Evolutionary conservation across 2,329 filamentous ascomycete species (phyloP).

Genomic region (Sarocladium kiliense): DNA sequence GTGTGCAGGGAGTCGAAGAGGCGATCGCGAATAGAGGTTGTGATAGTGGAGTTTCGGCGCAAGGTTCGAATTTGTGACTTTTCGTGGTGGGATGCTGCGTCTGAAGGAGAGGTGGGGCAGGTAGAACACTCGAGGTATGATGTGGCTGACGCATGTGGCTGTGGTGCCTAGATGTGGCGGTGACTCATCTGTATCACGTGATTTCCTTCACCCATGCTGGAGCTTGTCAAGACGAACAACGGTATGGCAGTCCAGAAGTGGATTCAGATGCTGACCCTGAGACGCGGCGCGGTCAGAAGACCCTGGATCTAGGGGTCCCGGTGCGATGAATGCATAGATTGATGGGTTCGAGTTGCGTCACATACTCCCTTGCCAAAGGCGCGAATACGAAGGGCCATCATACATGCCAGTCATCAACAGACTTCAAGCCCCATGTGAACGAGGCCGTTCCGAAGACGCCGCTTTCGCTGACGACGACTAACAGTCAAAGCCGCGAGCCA

Average conservation of each 20-base stretch:
- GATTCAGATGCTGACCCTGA: background rate
- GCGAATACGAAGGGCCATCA: background rate
- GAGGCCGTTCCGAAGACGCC: background rate
- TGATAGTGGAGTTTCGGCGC: conserved; percentile 33
- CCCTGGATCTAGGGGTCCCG: background rate
- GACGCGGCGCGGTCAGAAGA: background rate
- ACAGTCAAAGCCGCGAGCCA: background rate
- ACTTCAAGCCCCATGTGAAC: background rate
- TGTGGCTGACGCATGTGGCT: conserved; percentile 10
- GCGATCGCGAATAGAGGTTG: conserved; percentile 18
- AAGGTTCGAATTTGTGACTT: conserved; percentile 33
- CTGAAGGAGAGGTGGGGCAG: conserved; percentile 26
- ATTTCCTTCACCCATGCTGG: background rate
- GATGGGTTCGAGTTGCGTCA: no score
- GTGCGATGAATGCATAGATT: background rate
- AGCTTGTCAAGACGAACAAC: background rate
- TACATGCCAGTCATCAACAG: background rate
- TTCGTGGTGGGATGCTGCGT: conserved; percentile 34
- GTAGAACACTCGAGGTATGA: background rate
- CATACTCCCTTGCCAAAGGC: no score
- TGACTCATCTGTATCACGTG: conserved; percentile 7
- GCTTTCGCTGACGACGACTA: background rate
- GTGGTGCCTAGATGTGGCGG: conserved; percentile 9
- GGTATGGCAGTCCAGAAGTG: background rate
- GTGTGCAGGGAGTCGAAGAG: background rate